Base-by-base conservation (phyloP, 345 rosid genomes). In the Ailanthus altissimus region DNA sequence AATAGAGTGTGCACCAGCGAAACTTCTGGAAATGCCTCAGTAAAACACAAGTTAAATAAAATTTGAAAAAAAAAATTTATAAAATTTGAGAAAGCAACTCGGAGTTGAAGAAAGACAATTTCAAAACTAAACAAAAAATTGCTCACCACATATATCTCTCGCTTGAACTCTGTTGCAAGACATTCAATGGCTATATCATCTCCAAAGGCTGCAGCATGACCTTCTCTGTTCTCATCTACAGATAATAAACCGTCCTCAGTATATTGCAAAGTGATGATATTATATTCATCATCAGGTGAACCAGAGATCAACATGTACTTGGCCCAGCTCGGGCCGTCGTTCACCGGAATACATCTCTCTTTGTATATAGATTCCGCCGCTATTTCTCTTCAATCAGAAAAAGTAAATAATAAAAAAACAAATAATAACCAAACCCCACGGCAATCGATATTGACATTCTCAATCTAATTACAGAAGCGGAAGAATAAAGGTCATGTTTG, bases 111-210 rank as follows among this genome's bases (percentile, higher is more conserved):
- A 53, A 51, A 20, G 46, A 49, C 16, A 51, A 18, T 2, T 51
- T 46, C 51, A 60, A 62, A 16, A 49, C 15, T 14, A 36, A 40
- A 13, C 38, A 36, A 56, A 36, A 54, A 43, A 72, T 57, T 58
- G 20, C 91, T 83, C 77, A 96, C 99, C 82, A 93, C 98, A 79
- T 84, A 96, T 62, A 96, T 88, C 84, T 96, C 98, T 42, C 97
- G 88, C 80, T 91, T 88, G 84, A 96, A 94, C 88, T 96, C 97
- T 16, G 98, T 96, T 13, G 98, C 99, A 46, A 96, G 93, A 80
- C 97, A 94, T 76, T 96, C 97, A 0, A 96, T 94, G 2, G 99
- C 99, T 25, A 96, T 91, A 72, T 96, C 98, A 84, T 96, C 99
- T n/a, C 99, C 99, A 63, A 96, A 96, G 1, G 98, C 97, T 0